Conservation (phyloP, 495 filamentous ascomycete species). For the Parathielavia hyrcaniae region DNA sequence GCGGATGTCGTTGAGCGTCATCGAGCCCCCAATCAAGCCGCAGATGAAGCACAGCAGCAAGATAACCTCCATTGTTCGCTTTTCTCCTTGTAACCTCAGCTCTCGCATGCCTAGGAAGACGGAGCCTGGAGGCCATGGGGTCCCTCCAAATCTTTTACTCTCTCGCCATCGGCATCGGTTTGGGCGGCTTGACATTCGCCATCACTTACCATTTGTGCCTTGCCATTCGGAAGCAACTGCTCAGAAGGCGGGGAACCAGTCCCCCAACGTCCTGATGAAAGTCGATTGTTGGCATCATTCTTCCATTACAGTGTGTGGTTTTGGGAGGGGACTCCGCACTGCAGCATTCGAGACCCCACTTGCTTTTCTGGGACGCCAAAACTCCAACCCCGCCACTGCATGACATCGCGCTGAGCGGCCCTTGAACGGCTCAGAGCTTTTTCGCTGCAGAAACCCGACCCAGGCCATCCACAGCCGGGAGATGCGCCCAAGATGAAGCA, state of each 20-base stretch:
- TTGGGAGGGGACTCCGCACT: neutral
- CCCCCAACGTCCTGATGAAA: neutral
- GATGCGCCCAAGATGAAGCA: slow-evolving; percentile 73
- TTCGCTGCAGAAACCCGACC: neutral
- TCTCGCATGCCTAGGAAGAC: neutral
- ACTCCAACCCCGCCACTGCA: slow-evolving; percentile 1
- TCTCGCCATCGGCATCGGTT: slow-evolving; percentile 12
- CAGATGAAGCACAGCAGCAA: neutral
- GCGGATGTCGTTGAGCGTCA: neutral
- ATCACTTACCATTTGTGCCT: slow-evolving; percentile 10
- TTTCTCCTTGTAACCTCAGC: neutral
- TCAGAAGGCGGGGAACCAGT: neutral
- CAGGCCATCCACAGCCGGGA: neutral
- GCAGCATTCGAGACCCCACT: slow-evolving; percentile 12
- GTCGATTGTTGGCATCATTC: neutral
- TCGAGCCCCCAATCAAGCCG: neutral
- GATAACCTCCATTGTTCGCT: neutral
- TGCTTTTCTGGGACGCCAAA: slow-evolving; percentile 10
- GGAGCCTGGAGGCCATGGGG: neutral
- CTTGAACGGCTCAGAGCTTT: neutral
- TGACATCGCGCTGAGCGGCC: neutral
- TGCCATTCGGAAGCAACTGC: neutral
- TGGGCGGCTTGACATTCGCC: slow-evolving; percentile 15
- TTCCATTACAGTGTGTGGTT: neutral
- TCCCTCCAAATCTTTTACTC: slow-evolving; percentile 10